These are phyloP conservation scores for Microdochium bolleyi DNA, from an alignment of 2,329 filamentous ascomycete genomes.

Conservation along the genomic window DNA sequence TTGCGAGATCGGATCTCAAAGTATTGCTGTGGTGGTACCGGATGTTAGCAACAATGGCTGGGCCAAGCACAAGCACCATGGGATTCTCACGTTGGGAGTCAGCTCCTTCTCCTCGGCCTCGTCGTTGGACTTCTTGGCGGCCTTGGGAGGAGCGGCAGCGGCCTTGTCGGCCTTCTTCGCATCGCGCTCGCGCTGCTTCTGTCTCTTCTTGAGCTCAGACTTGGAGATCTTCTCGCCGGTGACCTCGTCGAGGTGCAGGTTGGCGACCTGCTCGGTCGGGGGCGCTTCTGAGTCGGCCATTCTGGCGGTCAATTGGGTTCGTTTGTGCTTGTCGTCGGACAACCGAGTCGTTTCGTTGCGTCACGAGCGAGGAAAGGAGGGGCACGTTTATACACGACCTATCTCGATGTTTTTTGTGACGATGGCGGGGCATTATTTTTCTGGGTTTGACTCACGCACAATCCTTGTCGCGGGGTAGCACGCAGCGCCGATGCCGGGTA, in stretches of 20 bases:
- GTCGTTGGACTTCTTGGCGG: constrained; percentile 46
- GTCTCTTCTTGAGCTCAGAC: constrained; percentile 86
- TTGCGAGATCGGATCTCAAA: constrained; percentile 89
- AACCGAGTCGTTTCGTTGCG: neutral
- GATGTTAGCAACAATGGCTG: neutral
- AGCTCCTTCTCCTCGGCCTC: constrained; percentile 62
- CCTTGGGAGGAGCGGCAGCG: constrained; percentile 53
- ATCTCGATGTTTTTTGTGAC: constrained; percentile 6
- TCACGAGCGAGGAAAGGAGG: neutral
- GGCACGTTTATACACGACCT: neutral
- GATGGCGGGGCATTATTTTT: constrained; percentile 12
- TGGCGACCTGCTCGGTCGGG: constrained; percentile 49
- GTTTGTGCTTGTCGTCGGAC: neutral
- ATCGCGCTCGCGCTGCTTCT: constrained; percentile 84
- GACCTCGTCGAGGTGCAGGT: constrained; percentile 82
- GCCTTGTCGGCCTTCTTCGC: constrained; percentile 85
- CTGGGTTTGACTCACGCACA: constrained; percentile 7
- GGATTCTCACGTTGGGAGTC: constrained; percentile 58
- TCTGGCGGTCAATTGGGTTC: neutral
- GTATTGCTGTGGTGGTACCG: constrained; percentile 53
- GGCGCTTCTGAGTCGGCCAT: constrained; percentile 17
- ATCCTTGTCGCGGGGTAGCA: neutral
- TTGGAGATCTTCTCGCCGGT: constrained; percentile 85
- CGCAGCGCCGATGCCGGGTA: neutral
- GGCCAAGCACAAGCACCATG: neutral